These are phyloP conservation scores for Psilocybe tampanensis DNA, from an alignment of 768 basidiomycete species.

Conservation along the genomic window DNA sequence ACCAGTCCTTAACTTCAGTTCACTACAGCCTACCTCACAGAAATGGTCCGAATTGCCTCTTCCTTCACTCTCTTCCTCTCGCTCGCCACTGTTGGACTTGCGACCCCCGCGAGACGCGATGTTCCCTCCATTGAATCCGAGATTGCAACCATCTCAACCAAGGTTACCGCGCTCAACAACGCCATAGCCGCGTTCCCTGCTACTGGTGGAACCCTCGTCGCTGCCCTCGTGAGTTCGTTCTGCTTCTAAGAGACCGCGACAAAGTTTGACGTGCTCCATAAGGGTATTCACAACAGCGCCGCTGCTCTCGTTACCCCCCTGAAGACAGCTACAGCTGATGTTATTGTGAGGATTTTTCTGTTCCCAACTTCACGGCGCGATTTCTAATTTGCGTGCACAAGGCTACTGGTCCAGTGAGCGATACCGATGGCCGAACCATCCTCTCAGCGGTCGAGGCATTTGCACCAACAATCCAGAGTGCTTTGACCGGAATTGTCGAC, in stretches of 20 bases:
- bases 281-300: constrained; percentile 31
- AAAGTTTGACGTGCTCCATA: neutral
- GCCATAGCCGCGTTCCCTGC: constrained; percentile 29
- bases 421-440: constrained; percentile 27
- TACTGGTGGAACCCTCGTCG: constrained; percentile 25
- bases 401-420: constrained; percentile 25
- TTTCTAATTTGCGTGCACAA: constrained; percentile 1
- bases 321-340: constrained; percentile 25
- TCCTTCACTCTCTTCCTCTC: neutral
- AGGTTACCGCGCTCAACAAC: constrained; percentile 28
- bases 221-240: constrained; percentile 21
- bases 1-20: neutral
- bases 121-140: constrained; percentile 29
- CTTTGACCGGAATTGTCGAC: constrained; percentile 21
- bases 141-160: constrained; percentile 22
- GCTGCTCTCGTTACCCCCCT: constrained; percentile 21
- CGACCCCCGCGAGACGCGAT: neutral
- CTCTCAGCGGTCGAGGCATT: constrained; percentile 24
- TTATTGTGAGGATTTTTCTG: constrained; percentile 15
- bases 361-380: neutral
- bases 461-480: constrained; percentile 27
- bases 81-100: neutral
- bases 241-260: neutral
- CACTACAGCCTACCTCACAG: no score
- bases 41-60: neutral